Percentiles rank a stretch among this genome's conserved stretches.
Evolutionary conservation across 177 flowering plant genomes (phyloP).

Genomic region (Vitis hybrid): DNA sequence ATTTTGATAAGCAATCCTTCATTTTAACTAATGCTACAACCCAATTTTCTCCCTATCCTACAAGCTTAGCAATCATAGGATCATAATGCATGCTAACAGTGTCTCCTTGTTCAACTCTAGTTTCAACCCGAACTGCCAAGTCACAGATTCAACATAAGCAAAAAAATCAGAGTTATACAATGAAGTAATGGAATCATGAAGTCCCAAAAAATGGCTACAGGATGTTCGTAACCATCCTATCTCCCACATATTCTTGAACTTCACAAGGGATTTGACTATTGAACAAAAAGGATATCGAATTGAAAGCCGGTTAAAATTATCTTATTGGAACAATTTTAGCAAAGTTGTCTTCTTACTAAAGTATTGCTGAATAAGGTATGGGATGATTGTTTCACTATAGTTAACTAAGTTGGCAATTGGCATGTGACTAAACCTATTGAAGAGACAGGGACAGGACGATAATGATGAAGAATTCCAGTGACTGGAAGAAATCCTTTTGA

Average conservation of each 20-base stretch:
- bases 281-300: background rate
- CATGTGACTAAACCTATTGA: constrained; percentile 51
- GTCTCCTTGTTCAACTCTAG: constrained; percentile 95
- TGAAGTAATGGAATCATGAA: background rate
- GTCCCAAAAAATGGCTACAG: background rate
- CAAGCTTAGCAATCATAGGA: constrained; percentile 99
- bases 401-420: background rate
- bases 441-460: constrained; percentile 70
- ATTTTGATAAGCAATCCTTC: constrained; percentile 80
- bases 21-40: constrained; percentile 76
- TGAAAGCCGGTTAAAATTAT: background rate
- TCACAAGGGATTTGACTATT: background rate
- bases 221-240: background rate
- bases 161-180: background rate
- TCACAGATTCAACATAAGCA: constrained; percentile 12
- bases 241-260: background rate
- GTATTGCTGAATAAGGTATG: background rate
- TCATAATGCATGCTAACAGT: constrained; percentile 97
- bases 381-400: background rate
- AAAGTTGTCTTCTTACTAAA: background rate
- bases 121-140: constrained; percentile 84
- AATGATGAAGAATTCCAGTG: constrained; percentile 91
- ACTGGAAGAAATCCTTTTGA: constrained; percentile 97
- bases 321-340: background rate
- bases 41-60: constrained; percentile 89